Conservation (phyloP, 768 basidiomycete genomes). For the Mycena olivaceomarginata region DNA sequence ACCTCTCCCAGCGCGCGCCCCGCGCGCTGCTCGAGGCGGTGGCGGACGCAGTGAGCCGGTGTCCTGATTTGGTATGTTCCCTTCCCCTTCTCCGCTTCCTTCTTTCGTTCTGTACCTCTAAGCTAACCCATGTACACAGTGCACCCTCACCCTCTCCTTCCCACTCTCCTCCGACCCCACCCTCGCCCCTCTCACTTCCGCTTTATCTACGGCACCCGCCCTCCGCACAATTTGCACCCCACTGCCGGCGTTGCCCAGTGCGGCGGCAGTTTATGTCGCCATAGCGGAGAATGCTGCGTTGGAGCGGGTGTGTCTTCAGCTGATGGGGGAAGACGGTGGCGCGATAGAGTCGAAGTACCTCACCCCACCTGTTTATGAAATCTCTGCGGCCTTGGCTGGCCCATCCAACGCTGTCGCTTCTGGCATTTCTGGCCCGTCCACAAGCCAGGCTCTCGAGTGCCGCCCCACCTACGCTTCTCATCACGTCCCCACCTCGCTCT, state of each 20-base stretch:
- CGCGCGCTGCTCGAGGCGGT: constrained; percentile 66
- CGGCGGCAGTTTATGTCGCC: constrained; percentile 57
- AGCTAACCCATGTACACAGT: constrained; percentile 56
- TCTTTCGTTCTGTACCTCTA: constrained; percentile 10
- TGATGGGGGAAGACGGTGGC: neutral
- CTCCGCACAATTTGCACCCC: constrained; percentile 72
- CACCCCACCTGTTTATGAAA: no score
- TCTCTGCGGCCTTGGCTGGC: no score
- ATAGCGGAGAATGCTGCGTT: constrained; percentile 70
- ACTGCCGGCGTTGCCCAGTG: constrained; percentile 64
- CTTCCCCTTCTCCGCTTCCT: neutral
- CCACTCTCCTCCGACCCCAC: constrained; percentile 70
- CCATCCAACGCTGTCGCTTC: no score
- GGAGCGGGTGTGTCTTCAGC: constrained; percentile 13
- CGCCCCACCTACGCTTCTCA: neutral
- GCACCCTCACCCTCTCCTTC: constrained; percentile 72
- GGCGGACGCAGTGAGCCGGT: constrained; percentile 64
- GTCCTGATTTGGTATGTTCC: constrained; percentile 69
- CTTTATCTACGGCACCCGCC: constrained; percentile 61
- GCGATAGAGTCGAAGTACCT: no score
- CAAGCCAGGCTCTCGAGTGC: neutral
- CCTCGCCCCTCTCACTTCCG: constrained; percentile 54
- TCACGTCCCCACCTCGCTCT: constrained; percentile 70
- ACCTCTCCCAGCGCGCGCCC: constrained; percentile 72
- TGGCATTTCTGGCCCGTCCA: neutral